phyloP scores from a whole-genome alignment of 2,329 filamentous ascomycete genomes.

The Venturia oleaginea region DNA sequence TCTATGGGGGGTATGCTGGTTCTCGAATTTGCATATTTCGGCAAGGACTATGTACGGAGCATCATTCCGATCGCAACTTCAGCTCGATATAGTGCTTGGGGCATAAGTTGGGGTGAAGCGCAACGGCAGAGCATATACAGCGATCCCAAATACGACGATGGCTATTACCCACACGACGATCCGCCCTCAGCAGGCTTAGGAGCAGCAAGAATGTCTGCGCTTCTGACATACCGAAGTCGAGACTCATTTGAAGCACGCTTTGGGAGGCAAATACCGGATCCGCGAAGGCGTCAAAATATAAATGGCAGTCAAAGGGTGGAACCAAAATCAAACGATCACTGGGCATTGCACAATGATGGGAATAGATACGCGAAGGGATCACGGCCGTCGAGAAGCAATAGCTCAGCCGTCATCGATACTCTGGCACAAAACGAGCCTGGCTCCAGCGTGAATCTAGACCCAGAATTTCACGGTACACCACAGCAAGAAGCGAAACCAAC shows the following conservation, averaged over 20 bases:
- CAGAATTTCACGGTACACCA: constrained; percentile 38
- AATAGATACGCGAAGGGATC: constrained; percentile 40
- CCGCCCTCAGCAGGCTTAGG: constrained; percentile 80
- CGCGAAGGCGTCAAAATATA: constrained; percentile 74
- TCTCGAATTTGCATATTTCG: constrained; percentile 87
- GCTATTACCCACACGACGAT: constrained; percentile 56
- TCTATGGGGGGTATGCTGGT: constrained; percentile 87
- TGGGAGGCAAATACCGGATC: constrained; percentile 83
- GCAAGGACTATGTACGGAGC: constrained; percentile 70
- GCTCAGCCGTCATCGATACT: constrained; percentile 16
- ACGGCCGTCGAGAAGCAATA: constrained; percentile 30
- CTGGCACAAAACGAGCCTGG: background rate
- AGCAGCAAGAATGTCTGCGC: constrained; percentile 90
- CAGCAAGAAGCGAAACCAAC: constrained; percentile 19
- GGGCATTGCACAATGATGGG: constrained; percentile 44
- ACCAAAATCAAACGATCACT: constrained; percentile 35
- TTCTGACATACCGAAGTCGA: constrained; percentile 90
- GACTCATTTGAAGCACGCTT: constrained; percentile 96
- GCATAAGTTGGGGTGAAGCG: constrained; percentile 83
- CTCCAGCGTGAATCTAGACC: constrained; percentile 27
- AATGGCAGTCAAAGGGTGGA: constrained; percentile 50
- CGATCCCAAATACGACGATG: constrained; percentile 96
- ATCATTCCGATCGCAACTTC: constrained; percentile 81
- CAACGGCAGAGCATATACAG: constrained; percentile 92
- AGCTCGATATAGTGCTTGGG: constrained; percentile 77